These are phyloP conservation scores for Collariella sp. DNA, from an alignment of 495 filamentous ascomycete species.

Conservation along the genomic window DNA sequence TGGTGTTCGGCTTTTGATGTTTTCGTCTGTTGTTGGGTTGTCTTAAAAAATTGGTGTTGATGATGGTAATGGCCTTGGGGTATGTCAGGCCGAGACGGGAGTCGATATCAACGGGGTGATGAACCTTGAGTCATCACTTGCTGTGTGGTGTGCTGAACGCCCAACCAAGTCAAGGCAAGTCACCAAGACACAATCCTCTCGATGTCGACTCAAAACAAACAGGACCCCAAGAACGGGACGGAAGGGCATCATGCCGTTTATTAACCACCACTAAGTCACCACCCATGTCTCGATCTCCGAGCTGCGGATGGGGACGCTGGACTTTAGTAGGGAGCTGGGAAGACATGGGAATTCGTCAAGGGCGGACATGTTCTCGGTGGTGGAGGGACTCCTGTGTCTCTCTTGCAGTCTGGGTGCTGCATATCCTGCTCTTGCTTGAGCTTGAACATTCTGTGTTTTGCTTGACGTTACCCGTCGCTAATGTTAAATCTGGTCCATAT, in stretches of 20 bases:
- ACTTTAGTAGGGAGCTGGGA: no score
- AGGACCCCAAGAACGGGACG: neutral
- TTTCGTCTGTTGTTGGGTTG: no score
- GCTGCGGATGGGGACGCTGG: slow-evolving; percentile 2
- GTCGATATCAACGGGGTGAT: neutral
- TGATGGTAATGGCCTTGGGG: neutral
- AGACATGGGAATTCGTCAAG: no score
- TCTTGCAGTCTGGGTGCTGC: no score
- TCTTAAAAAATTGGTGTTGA: neutral
- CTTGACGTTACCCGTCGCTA: no score
- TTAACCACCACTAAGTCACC: neutral
- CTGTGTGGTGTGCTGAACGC: neutral
- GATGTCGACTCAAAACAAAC: neutral
- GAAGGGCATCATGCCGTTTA: slow-evolving; percentile 4
- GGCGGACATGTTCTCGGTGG: no score
- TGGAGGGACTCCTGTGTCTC: no score
- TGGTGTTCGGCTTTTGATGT: no score
- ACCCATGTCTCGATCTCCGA: slow-evolving; percentile 1
- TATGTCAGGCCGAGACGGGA: neutral
- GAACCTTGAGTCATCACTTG: neutral
- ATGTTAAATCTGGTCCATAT: no score
- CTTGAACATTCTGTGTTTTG: no score
- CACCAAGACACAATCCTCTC: neutral
- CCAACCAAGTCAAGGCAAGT: neutral
- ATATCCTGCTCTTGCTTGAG: no score